Evolutionary conservation across 495 filamentous ascomycete species (phyloP).

Genomic region (Hapsidospora chrysogenum): DNA sequence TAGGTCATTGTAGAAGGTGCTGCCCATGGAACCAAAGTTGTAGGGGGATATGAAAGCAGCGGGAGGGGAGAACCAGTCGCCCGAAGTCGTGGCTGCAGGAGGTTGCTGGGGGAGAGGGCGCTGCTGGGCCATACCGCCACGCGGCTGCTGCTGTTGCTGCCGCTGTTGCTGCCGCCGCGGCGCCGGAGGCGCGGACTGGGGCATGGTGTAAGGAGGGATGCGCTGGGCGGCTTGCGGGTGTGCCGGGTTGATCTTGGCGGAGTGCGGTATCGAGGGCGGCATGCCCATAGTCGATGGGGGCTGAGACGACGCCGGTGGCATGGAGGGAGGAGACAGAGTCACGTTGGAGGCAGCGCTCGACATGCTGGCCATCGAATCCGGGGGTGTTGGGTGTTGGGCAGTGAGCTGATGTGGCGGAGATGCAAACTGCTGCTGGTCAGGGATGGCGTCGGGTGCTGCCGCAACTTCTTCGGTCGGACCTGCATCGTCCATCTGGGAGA

Average conservation of each 20-base stretch:
- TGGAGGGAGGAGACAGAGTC: conserved; percentile 11
- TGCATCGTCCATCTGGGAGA: conserved; percentile 13
- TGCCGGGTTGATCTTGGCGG: conserved; percentile 4
- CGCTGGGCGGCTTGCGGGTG: conserved; percentile 5
- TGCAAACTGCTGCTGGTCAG: background rate
- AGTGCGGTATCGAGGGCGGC: background rate
- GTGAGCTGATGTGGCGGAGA: no score
- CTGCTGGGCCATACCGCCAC: conserved; percentile 14
- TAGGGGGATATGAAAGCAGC: conserved; percentile 34
- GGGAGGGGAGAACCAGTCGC: conserved; percentile 30
- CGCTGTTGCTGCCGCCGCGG: no score
- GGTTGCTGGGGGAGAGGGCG: conserved; percentile 14
- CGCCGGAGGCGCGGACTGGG: no score
- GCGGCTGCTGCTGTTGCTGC: conserved; percentile 15
- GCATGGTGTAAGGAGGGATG: conserved; percentile 18
- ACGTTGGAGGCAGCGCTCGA: conserved; percentile 8
- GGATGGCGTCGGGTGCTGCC: conserved; percentile 9
- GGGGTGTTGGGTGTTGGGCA: no score
- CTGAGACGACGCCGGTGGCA: conserved; percentile 6
- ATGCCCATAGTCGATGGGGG: background rate
- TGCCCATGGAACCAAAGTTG: conserved; percentile 29
- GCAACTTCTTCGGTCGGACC: no score
- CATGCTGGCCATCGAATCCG: background rate
- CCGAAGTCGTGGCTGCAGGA: conserved; percentile 9
- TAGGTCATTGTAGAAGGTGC: conserved; percentile 23